Percentiles rank a stretch among this genome's conserved stretches.
Conservation (phyloP, 108 stramenopile species). For the Hondaea fermentalgiana region DNA sequence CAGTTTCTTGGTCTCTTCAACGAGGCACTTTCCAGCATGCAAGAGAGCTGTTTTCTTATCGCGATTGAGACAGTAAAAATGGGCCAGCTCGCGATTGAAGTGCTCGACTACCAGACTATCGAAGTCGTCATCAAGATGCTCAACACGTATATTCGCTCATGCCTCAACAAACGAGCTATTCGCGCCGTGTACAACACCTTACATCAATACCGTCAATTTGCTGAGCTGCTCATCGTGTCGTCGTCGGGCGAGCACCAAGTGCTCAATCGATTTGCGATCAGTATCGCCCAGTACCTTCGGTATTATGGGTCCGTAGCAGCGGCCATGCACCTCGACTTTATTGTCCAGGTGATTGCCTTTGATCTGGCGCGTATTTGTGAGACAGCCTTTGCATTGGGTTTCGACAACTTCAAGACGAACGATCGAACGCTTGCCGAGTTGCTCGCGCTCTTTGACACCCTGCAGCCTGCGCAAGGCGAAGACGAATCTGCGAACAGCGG, state of each 20-base stretch:
- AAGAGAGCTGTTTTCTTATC: background rate
- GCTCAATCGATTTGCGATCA: background rate
- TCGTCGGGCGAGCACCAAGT: background rate
- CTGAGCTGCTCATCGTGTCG: background rate
- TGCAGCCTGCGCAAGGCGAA: background rate
- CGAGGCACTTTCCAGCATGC: background rate
- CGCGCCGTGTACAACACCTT: background rate
- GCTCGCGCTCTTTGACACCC: background rate
- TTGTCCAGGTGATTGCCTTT: background rate
- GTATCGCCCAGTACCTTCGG: background rate
- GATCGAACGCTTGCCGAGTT: background rate
- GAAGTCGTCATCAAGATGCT: background rate
- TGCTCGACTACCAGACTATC: background rate
- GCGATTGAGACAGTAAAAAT: constrained; percentile 2
- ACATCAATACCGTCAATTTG: background rate
- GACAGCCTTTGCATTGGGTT: background rate
- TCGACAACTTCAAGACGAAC: background rate
- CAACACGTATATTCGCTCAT: background rate
- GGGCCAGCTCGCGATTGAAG: background rate
- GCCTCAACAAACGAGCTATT: background rate
- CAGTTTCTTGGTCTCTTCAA: background rate
- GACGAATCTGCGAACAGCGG: background rate
- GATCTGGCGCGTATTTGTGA: background rate
- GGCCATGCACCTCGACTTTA: background rate
- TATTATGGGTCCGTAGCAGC: background rate